Evolutionary conservation across 2,329 filamentous ascomycete genomes (phyloP), one percentile per base, ranked within the genome.

Genomic region (Aspergillus clavatus): DNA sequence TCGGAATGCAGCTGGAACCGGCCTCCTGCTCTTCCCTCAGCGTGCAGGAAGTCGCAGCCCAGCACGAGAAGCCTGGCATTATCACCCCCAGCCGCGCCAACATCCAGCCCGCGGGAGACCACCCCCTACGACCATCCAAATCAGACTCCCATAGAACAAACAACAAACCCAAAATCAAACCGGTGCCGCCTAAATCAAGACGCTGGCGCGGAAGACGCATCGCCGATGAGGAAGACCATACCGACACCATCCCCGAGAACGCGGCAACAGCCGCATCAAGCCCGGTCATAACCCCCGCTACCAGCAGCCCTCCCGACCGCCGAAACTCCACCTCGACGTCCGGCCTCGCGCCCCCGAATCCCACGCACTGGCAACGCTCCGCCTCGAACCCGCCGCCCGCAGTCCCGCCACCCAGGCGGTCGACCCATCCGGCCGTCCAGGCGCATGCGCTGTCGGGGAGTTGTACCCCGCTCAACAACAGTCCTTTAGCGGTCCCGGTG

Each of bases 1-100:
- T 89, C 3, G 86, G 86, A 7, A 89, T 90, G 66, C 86, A 82
- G 48, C 73, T 91, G 3, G 79, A 81, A 1, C 75, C 79, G 1
- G 80, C 86, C 41, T 79, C 78, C n/a, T 80, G 79, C 38, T 94
- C 88, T 62, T 82, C 77, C 58, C 72, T 88, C 53, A 90, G 86
- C 60, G 84, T 93, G 38, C 75, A 81, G 26, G 86, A 93, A 56
- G 81, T 95, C 33, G 88, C 89, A 5, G 80, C 81, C 8, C 85
- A 89, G 36, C 87, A 78, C 63, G 88, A 91, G 68, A 89, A 87
- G 64, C 88, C 88, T 0, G 88, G 86, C 1, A 81, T 91, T 18
- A 83, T 89, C 58, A 89, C 88, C 14, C 88, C 87, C 5, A 89
- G 87, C 61, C 77, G 84, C 38, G 69, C 67, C 38, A 81, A 61